Base-by-base conservation (phyloP, 257 asterid genomes). In the Solanum paucissectum region DNA sequence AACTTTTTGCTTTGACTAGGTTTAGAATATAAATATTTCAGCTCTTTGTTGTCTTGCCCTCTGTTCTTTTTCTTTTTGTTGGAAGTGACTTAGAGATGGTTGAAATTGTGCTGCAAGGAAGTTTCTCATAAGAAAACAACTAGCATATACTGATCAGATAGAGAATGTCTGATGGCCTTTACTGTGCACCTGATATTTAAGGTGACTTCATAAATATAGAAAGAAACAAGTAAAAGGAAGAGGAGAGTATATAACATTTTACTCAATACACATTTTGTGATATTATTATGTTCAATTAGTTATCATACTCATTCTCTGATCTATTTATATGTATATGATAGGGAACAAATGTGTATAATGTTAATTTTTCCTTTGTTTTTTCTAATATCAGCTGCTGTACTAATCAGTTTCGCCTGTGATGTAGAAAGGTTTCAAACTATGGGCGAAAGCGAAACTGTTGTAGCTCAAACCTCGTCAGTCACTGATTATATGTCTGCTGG, bases 361-460 rank as follows among this genome's bases (percentile, higher is more conserved):
- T 40, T 38, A 12, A 40, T 6, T 77, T 32, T 82, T 32, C 27
- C 42, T 44, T 81, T 5, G 6, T 29, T 52, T 46, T 46, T 16
- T 37, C 55, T 82, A 32, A 29, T 81, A 21, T 82, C 33, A 18
- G 7, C 64, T 32, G 44, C 32, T 82, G 20, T 29, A 82, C 44
- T 82, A 52, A 82, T 49, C 33, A 82, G 37, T 49, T 82, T 21
- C 8, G 12, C 46, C 38, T 82, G 32, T 52, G 27, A 49, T 32
- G 44, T 52, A 32, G 71, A 82, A 40, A 82, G 86, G 3, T 49
- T 49, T 32, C 36, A 10, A 82, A 46, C 37, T 79, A 90, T 90
- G 92, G 89, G 90, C 3, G 92, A 90, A 46, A 86, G 92, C 74
- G 90, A 90, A 79, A 85, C 89, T 38, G 85, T 68, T 69, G 89